Evolutionary conservation across 106 monocot species (phyloP).

Genomic region (Hemerocallis citrina): DNA sequence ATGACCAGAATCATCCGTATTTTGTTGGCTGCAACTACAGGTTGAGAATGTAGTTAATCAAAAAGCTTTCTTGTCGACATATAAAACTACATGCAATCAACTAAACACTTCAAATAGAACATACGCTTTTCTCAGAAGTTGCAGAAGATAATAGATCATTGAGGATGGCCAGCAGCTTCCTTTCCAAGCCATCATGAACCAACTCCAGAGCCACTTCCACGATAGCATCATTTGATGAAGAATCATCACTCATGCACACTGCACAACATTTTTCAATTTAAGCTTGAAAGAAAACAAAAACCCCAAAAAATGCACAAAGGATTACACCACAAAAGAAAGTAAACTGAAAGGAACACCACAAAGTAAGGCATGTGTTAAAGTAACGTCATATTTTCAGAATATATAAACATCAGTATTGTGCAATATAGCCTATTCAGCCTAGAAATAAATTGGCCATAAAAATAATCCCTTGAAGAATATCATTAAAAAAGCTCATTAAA

Average conservation of each 20-base stretch:
- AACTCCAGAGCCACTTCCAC: conserved; percentile 41
- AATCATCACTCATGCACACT: conserved; percentile 32
- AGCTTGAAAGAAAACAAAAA: background rate
- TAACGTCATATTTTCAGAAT: too few relatives aligned
- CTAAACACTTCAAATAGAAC: conserved; percentile 9
- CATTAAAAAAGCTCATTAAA: background rate
- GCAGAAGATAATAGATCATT: conserved; percentile 35
- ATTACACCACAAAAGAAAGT: background rate
- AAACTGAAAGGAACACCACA: background rate
- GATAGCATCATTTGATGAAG: conserved; percentile 20
- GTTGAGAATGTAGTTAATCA: background rate
- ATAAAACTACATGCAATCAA: background rate
- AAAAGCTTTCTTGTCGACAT: background rate
- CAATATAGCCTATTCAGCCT: background rate
- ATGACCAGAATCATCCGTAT: too few relatives aligned
- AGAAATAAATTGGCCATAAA: background rate
- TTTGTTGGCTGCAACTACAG: too few relatives aligned
- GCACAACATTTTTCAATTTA: conserved; percentile 15
- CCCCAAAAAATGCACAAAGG: background rate
- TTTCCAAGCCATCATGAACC: conserved; percentile 65
- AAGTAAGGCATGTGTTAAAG: background rate
- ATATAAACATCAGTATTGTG: background rate
- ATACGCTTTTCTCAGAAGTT: conserved; percentile 56
- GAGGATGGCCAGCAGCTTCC: conserved; percentile 38
- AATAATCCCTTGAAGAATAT: background rate